Evolutionary conservation across 164 flowering plant genomes (phyloP), one percentile per base, ranked within the genome.

Genomic region (Magnolia sinica): DNA sequence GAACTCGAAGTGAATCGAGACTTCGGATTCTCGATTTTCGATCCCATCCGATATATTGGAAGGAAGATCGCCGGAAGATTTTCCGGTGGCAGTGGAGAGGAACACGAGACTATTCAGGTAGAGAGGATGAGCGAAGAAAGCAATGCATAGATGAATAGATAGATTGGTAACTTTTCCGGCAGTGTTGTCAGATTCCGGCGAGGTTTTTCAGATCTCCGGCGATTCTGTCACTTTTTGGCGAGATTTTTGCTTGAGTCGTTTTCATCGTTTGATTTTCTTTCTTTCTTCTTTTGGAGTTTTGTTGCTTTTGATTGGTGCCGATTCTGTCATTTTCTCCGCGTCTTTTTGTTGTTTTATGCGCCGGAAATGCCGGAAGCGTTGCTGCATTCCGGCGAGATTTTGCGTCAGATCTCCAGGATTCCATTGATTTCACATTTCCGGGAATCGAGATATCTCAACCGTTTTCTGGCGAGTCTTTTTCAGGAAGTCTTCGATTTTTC

Each of bases 1-100:
- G 83, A 79, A 11, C 50, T 76, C 13, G 78, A 70, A 11, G 61
- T 55, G 61, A 52, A 77, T 59, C 73, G 1, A 18, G n/a, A 72
- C 11, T 72, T 51, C 37, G 64, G 64, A 55, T 11, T 73, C 68
- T 91, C 96, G 66, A 81, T 91, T 66, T 82, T 90, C 81, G 89
- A 88, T 67, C 88, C 91, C 23, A 23, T 88, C 77, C 87, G 92
- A n/a, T 78, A 24, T 52, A 2, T 85, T 10, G 31, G 61, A 70
- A 27, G n/a, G 14, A 81, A 55, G 69, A n/a, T 87, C 74, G 67
- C 79, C n/a, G 23, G 65, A 58, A 77, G 71, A 20, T 64, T 81
- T 31, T 45, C 73, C 37, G 18, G 8, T 14, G 68, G n/a, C 13
- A 23, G 29, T 8, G 71, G 18, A 22, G 71, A 68, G n/a, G 4